phyloP scores from a whole-genome alignment of 768 basidiomycete genomes.

The Lactifluus hygrophoroides region DNA sequence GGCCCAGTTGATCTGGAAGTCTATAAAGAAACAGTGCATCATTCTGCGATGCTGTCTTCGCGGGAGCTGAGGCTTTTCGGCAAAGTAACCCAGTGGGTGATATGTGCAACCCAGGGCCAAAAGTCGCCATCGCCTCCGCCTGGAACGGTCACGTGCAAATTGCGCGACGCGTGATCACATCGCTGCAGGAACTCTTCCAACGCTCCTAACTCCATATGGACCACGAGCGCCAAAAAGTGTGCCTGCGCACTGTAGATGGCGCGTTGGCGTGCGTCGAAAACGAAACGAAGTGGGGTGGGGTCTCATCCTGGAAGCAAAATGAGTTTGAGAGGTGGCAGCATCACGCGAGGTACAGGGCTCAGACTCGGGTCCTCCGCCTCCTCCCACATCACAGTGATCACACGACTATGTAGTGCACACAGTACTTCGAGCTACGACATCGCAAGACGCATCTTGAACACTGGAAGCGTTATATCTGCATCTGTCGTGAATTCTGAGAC shows the following conservation, averaged over 20 bases:
- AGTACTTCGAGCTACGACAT: slow-evolving; percentile 10
- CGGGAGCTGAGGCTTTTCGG: not conserved
- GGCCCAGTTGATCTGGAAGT: slow-evolving; percentile 10
- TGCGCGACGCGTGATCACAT: slow-evolving; percentile 10
- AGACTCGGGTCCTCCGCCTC: not conserved
- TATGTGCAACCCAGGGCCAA: too few relatives aligned
- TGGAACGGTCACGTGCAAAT: too few relatives aligned
- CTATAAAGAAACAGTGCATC: slow-evolving; percentile 4
- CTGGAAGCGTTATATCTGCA: not conserved
- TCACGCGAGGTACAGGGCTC: not conserved
- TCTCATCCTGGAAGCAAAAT: slow-evolving; percentile 11
- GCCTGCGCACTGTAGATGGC: slow-evolving; percentile 5
- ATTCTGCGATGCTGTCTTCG: not conserved
- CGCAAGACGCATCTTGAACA: not conserved
- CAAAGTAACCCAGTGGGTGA: slow-evolving; percentile 3
- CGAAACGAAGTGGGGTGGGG: slow-evolving; percentile 7
- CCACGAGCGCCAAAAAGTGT: slow-evolving; percentile 14
- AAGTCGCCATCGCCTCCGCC: not conserved
- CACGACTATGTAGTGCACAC: slow-evolving; percentile 10
- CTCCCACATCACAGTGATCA: slow-evolving; percentile 10
- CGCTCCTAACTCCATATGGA: slow-evolving; percentile 9
- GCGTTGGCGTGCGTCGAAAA: slow-evolving; percentile 2
- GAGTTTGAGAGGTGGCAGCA: slow-evolving; percentile 1
- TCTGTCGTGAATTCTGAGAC: slow-evolving; percentile 10
- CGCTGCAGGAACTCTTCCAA: not conserved